phyloP scores from a whole-genome alignment of 2,329 filamentous ascomycete species.

The Raffaelea deltoideospora region DNA sequence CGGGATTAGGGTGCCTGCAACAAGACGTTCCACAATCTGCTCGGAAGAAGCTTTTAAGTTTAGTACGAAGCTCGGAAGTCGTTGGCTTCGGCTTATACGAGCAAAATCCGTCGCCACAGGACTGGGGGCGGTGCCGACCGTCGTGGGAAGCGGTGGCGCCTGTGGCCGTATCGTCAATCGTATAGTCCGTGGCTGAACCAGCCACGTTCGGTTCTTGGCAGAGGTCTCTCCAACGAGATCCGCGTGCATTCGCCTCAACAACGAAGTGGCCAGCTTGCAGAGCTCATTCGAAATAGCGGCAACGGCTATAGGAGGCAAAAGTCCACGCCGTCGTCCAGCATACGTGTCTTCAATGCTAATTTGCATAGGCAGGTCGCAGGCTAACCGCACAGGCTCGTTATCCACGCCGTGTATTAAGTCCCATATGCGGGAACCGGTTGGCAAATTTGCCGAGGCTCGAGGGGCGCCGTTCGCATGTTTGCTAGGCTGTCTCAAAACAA shows the following conservation, averaged over 20 bases:
- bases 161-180: slow-evolving; percentile 61
- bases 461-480: too few relatives aligned
- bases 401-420: slow-evolving; percentile 69
- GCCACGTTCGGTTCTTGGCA: slow-evolving; percentile 35
- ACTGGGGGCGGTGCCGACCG: slow-evolving; percentile 16
- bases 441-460: slow-evolving; percentile 44
- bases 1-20: slow-evolving; percentile 8
- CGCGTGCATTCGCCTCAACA: slow-evolving; percentile 62
- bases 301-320: slow-evolving; percentile 43
- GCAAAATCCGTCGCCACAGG: slow-evolving; percentile 30
- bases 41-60: slow-evolving; percentile 24
- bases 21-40: slow-evolving; percentile 11
- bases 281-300: slow-evolving; percentile 54
- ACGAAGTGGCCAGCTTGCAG: slow-evolving; percentile 47
- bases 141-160: neutral
- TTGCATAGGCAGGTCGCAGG: slow-evolving; percentile 60
- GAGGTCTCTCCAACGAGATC: slow-evolving; percentile 43
- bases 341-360: slow-evolving; percentile 96
- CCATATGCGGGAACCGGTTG: slow-evolving; percentile 53
- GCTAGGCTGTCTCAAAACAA: too few relatives aligned
- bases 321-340: slow-evolving; percentile 48
- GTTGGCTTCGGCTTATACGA: slow-evolving; percentile 60
- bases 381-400: slow-evolving; percentile 54
- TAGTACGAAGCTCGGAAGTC: slow-evolving; percentile 50
- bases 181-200: slow-evolving; percentile 66